Evolutionary conservation across 2,329 filamentous ascomycete species (phyloP).

Genomic region (Cladosporium sp.): DNA sequence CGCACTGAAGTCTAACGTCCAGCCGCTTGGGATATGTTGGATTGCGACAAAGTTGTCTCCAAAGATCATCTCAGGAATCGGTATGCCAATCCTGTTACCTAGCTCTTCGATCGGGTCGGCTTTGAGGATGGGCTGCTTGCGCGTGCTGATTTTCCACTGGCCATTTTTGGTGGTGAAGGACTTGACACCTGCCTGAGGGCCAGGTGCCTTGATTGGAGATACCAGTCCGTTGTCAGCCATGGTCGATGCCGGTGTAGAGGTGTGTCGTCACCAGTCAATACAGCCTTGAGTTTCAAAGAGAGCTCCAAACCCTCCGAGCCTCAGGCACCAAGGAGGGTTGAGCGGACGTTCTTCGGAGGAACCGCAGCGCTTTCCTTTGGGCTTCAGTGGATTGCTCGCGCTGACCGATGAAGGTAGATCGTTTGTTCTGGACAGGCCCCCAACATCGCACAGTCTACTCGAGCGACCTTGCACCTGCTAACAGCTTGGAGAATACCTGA

Average conservation of each 20-base stretch:
- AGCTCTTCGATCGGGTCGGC: constrained; percentile 85
- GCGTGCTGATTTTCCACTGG: constrained; percentile 62
- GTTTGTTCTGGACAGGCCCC: background rate
- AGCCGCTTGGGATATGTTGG: constrained; percentile 71
- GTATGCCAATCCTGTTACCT: constrained; percentile 75
- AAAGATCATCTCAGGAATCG: constrained; percentile 98
- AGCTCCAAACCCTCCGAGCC: background rate
- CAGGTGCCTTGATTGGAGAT: constrained; percentile 8
- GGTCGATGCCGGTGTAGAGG: background rate
- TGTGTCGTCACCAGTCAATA: background rate
- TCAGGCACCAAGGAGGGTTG: background rate
- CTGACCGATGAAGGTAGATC: background rate
- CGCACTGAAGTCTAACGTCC: constrained; percentile 79
- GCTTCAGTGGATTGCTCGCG: background rate
- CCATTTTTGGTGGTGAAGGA: constrained; percentile 31
- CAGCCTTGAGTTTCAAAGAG: background rate
- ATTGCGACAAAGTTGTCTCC: constrained; percentile 86
- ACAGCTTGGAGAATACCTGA: background rate
- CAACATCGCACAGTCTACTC: constrained; percentile 5
- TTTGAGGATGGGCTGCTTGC: constrained; percentile 94
- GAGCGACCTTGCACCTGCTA: background rate
- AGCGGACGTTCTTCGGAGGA: background rate
- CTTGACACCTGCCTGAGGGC: constrained; percentile 22
- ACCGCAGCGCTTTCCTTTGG: background rate
- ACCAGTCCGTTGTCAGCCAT: constrained; percentile 55